Evolutionary conservation across 2,329 filamentous ascomycete genomes (phyloP).

Genomic region (Microcyclospora tardicrescens): DNA sequence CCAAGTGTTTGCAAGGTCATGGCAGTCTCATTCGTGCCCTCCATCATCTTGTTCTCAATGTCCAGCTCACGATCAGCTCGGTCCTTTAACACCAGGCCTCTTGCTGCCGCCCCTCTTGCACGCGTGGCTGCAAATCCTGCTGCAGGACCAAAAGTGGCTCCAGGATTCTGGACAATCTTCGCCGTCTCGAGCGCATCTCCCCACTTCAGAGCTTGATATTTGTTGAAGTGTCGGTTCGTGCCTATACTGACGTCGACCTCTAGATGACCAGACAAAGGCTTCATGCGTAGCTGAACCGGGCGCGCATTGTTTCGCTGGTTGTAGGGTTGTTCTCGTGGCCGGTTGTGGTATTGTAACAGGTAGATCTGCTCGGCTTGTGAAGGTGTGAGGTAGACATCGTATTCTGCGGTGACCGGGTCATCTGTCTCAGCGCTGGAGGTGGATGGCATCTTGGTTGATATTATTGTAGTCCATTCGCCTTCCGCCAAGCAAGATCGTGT

Average conservation of each 20-base stretch:
- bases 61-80: constrained; percentile 29
- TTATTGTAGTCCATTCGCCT: too few relatives aligned
- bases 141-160: constrained; percentile 34
- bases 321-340: constrained; percentile 51
- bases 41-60: constrained; percentile 23
- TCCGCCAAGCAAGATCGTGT: too few relatives aligned
- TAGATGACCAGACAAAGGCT: constrained; percentile 67
- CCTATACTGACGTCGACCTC: constrained; percentile 85
- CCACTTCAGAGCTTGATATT: constrained; percentile 68
- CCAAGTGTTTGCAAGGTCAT: constrained; percentile 73
- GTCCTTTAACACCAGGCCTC: constrained; percentile 27
- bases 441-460: background rate
- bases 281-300: constrained; percentile 67
- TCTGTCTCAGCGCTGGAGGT: constrained; percentile 20
- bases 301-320: constrained; percentile 41
- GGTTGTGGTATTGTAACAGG: constrained; percentile 82
- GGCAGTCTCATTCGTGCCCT: constrained; percentile 23
- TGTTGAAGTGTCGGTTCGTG: constrained; percentile 63
- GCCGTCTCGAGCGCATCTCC: constrained; percentile 57
- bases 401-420: constrained; percentile 42
- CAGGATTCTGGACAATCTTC: constrained; percentile 26
- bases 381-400: constrained; percentile 78
- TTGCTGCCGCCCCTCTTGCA: constrained; percentile 8
- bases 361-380: constrained; percentile 36
- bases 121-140: constrained; percentile 28